Conservation (phyloP, 2,329 filamentous ascomycete genomes). For the Trichoderma pleuroti region DNA sequence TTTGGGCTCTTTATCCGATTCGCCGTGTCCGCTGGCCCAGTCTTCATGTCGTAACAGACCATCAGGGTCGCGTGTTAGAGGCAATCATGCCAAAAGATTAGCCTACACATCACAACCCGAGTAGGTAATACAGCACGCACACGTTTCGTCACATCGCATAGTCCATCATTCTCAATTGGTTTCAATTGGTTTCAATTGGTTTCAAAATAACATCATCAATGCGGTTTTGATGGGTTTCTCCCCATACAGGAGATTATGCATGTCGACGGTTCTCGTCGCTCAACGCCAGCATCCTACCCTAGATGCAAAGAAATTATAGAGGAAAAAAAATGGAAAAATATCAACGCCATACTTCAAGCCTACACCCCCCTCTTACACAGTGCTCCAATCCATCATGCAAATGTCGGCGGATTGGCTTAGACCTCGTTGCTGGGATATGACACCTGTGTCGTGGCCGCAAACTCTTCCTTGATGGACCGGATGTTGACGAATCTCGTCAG, state of each 20-base stretch:
- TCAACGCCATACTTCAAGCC: conserved; percentile 1
- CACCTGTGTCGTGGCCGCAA: conserved; percentile 59
- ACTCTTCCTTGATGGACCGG: conserved; percentile 73
- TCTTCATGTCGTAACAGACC: not conserved
- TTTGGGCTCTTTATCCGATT: not conserved
- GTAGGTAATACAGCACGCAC: not conserved
- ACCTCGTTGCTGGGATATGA: conserved; percentile 69
- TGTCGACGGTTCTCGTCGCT: not conserved
- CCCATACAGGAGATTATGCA: not conserved
- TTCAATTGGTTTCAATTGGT: not conserved
- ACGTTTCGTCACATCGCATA: not conserved
- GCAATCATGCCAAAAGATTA: not conserved
- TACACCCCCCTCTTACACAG: not conserved
- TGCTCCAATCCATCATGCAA: not conserved
- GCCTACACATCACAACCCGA: not conserved
- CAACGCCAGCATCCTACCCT: conserved; percentile 11
- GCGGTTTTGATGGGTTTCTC: not conserved
- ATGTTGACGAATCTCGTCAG: conserved; percentile 64
- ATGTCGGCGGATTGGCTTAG: conserved; percentile 28
- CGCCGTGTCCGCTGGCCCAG: not conserved
- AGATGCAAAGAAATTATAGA: not conserved
- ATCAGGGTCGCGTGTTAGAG: not conserved
- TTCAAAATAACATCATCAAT: not conserved
- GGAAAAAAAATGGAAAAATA: not conserved
- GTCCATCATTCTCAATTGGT: not conserved